These are phyloP conservation scores for Aeminium ludgeri DNA, from an alignment of 495 filamentous ascomycete species.

Conservation along the genomic window DNA sequence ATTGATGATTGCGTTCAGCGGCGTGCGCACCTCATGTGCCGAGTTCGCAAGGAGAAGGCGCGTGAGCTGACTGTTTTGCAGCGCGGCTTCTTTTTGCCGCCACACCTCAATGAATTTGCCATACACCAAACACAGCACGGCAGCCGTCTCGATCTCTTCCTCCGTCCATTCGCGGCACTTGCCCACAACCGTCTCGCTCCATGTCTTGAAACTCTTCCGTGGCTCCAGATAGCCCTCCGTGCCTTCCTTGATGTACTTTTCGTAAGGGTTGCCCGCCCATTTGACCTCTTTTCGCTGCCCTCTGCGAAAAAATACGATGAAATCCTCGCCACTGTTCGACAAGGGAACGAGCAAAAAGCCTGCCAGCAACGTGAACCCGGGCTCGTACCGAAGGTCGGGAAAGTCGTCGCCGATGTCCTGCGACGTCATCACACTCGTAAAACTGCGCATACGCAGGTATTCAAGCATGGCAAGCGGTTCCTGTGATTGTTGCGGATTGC, in stretches of 20 bases:
- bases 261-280: slow-evolving; percentile 91
- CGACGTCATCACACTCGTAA: slow-evolving; percentile 62
- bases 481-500: slow-evolving; percentile 56
- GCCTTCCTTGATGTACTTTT: slow-evolving; percentile 52
- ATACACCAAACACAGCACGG: slow-evolving; percentile 78
- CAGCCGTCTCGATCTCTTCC: slow-evolving; percentile 70
- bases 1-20: slow-evolving; percentile 91
- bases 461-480: slow-evolving; percentile 77
- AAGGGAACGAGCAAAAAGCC: slow-evolving; percentile 74
- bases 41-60: slow-evolving; percentile 74
- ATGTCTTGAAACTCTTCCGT: slow-evolving; percentile 57
- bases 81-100: slow-evolving; percentile 74
- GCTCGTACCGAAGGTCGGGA: slow-evolving; percentile 62
- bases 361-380: slow-evolving; percentile 64
- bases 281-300: slow-evolving; percentile 64
- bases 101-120: slow-evolving; percentile 87
- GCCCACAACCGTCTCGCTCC: slow-evolving; percentile 60
- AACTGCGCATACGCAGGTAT: slow-evolving; percentile 59
- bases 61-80: slow-evolving; percentile 70
- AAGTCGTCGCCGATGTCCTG: slow-evolving; percentile 69
- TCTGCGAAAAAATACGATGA: slow-evolving; percentile 82
- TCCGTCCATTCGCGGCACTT: slow-evolving; percentile 63
- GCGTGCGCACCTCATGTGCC: slow-evolving; percentile 87
- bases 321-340: slow-evolving; percentile 59
- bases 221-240: slow-evolving; percentile 58